phyloP scores from a whole-genome alignment of 768 basidiomycete species.

The Termitomyces sp. region DNA sequence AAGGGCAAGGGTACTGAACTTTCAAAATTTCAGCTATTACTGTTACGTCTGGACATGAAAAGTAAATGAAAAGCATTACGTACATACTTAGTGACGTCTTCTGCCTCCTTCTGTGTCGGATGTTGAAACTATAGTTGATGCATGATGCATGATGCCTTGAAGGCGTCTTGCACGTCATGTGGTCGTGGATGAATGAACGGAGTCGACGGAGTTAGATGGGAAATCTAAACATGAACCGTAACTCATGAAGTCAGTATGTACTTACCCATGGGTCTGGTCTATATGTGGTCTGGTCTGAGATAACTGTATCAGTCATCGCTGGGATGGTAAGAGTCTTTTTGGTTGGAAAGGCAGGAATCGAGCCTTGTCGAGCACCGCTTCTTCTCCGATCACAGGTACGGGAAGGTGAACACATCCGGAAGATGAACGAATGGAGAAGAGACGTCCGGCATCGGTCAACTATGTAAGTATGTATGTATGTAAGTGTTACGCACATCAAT shows the following conservation, averaged over 20 bases:
- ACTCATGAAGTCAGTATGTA: neutral
- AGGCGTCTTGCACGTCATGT: slow-evolving; percentile 5
- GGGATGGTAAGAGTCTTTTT: neutral
- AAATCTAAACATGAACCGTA: neutral
- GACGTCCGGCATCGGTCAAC: neutral
- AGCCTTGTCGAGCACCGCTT: neutral
- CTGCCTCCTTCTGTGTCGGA: slow-evolving; percentile 5
- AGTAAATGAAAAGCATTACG: no score
- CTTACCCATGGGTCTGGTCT: no score
- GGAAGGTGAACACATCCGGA: neutral
- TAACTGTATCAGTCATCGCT: no score
- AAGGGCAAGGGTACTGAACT: neutral
- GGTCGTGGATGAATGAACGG: neutral
- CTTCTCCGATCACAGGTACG: neutral
- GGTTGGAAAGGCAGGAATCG: no score
- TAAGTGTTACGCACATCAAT: no score
- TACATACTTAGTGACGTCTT: slow-evolving; percentile 4
- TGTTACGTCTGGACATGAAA: no score
- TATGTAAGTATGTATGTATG: no score
- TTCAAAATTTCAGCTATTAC: no score
- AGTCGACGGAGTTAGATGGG: neutral
- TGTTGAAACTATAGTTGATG: neutral
- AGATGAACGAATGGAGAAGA: slow-evolving; percentile 3
- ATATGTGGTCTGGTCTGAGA: no score
- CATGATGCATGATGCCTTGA: neutral